Evolutionary conservation across 805 yeast species (phyloP).

Genomic region (Alloascoidea hylecoeti): DNA sequence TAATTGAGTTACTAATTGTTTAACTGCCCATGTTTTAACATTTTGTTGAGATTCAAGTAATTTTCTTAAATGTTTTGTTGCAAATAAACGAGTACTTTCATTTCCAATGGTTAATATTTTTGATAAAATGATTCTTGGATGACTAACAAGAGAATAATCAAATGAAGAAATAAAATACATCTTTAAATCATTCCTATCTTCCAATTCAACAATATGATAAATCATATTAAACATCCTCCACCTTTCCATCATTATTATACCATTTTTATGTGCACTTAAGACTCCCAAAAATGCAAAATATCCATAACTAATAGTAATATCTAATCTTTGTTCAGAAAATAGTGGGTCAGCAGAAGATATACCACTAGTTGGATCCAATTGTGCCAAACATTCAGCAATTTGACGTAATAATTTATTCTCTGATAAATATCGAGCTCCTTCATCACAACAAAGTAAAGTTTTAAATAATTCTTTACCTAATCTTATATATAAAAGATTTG

Average conservation of each 20-base stretch:
- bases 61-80: constrained; percentile 37
- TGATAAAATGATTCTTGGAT: constrained; percentile 48
- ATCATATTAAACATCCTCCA: constrained; percentile 80
- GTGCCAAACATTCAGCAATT: constrained; percentile 79
- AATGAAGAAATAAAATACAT: constrained; percentile 44
- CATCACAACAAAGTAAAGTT: constrained; percentile 42
- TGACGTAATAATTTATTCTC: constrained; percentile 78
- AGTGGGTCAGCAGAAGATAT: constrained; percentile 62
- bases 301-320: constrained; percentile 55
- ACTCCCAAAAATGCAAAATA: constrained; percentile 72
- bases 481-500: constrained; percentile 41
- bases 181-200: constrained; percentile 41
- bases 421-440: constrained; percentile 51
- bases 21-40: constrained; percentile 32
- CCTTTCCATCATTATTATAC: constrained; percentile 55
- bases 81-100: constrained; percentile 33
- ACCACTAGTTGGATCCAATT: constrained; percentile 69
- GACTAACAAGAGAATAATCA: constrained; percentile 47
- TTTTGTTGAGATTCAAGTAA: constrained; percentile 16
- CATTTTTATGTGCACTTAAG: constrained; percentile 42
- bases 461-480: constrained; percentile 69
- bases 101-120: constrained; percentile 50
- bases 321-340: constrained; percentile 43
- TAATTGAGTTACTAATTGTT: constrained; percentile 46
- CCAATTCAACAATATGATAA: constrained; percentile 48